Evolutionary conservation across 305 asterid species (phyloP).

Genomic region (Salvia sclarea): DNA sequence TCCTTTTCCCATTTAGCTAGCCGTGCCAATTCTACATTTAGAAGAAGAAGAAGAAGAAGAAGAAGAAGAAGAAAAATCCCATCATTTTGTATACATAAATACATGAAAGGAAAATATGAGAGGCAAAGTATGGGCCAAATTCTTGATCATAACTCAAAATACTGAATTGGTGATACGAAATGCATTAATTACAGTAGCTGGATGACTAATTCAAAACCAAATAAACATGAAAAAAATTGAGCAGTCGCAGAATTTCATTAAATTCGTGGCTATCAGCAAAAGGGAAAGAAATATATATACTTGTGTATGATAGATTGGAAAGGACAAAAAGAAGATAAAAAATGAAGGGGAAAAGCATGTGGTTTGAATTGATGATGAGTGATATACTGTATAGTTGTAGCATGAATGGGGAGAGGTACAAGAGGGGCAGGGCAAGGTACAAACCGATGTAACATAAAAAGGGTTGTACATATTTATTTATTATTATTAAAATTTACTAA

Average conservation of each 20-base stretch:
- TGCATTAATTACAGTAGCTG: conserved; percentile 37
- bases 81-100: not conserved
- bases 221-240: not conserved
- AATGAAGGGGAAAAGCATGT: not conserved
- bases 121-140: conserved; percentile 1
- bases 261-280: conserved; percentile 34
- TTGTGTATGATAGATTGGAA: no score
- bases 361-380: conserved; percentile 23
- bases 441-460: conserved; percentile 3
- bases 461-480: conserved; percentile 34
- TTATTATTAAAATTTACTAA: no score
- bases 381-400: conserved; percentile 4
- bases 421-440: not conserved
- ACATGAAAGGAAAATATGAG: not conserved
- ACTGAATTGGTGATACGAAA: not conserved
- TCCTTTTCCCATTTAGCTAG: not conserved
- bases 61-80: not conserved
- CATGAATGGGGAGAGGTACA: conserved; percentile 17
- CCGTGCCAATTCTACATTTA: not conserved
- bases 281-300: conserved; percentile 23
- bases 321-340: conserved; percentile 25
- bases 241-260: conserved; percentile 11
- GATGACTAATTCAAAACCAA: conserved; percentile 22
- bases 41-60: no score
- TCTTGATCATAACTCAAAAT: not conserved